Base-by-base conservation (phyloP, 352 stramenopile genomes). In the Elongisporangium prolatum region DNA sequence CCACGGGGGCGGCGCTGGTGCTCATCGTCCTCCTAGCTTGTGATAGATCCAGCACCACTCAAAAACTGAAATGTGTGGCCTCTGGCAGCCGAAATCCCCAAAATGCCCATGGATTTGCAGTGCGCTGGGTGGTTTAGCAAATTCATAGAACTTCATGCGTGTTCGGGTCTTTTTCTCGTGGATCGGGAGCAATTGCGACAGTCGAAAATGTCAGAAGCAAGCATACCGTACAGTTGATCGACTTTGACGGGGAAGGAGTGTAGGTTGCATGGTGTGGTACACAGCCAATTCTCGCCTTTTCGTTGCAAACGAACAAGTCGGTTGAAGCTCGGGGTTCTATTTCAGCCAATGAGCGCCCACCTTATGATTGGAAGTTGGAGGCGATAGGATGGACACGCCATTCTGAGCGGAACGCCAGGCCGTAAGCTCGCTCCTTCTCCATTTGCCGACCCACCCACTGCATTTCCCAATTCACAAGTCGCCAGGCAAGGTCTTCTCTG, bases 1-100 rank as follows among this genome's bases (percentile, higher is more conserved):
- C 92, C 67, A 98, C 73, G n/a, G 62, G 62, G 9, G 52, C 53
- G 50, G 52, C 34, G 60, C 40, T 64, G 18, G 61, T 56, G 56
- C 63, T 66, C 17, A 13, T 57, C 16, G 21, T 65, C 24, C 24
- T 34, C 7, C 24, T n/a, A n/a, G 20, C 28, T 40, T 51, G 18
- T 52, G 48, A 25, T 52, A 25, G 18, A 24, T 24, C 21, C 21
- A 13, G 48, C 48, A 52, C 48, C 48, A 52, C 48, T 52, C 48
- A 52, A 52, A 21, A 21, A 21, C 21, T 52, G 21, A 52, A 52
- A 52, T 52, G 48, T n/a, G n/a, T n/a, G n/a, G n/a, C n/a, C n/a
- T n/a, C 8, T 1, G 48, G 48, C 28, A 13, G 28, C 28, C 4
- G 28, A 40, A 40, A 40, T 40, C 14, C 28, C 9, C 28, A 40